Conservation (phyloP, 805 yeast genomes). For the Candida fluviatilis region DNA sequence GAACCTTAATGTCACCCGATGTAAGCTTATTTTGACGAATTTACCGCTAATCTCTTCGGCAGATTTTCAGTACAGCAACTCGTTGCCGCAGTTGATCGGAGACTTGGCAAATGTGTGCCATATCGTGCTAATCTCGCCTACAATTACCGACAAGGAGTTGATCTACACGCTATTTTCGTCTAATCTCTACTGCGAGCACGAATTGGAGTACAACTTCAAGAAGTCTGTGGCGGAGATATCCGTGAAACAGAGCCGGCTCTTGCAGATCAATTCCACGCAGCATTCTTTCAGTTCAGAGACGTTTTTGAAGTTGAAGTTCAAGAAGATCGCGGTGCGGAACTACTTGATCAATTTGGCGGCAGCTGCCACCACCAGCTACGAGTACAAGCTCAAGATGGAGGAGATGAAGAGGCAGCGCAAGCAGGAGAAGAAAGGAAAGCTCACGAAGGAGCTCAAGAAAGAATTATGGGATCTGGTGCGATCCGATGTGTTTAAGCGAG, state of each 20-base stretch:
- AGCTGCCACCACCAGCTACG: constrained; percentile 51
- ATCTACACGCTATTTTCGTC: constrained; percentile 37
- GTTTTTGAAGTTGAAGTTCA: constrained; percentile 32
- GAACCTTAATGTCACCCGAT: constrained; percentile 49
- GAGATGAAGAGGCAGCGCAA: constrained; percentile 25
- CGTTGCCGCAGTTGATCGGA: constrained; percentile 38
- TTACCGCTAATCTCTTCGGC: constrained; percentile 37
- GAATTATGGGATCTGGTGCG: constrained; percentile 47
- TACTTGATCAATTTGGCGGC: constrained; percentile 51
- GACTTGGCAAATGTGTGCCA: constrained; percentile 39
- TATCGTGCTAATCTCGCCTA: constrained; percentile 35
- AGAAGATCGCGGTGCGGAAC: constrained; percentile 45
- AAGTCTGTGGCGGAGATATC: constrained; percentile 47
- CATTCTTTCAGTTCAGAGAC: constrained; percentile 30
- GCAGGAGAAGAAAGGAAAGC: constrained; percentile 21
- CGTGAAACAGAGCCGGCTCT: constrained; percentile 41
- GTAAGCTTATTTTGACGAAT: constrained; percentile 39
- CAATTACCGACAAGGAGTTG: constrained; percentile 40
- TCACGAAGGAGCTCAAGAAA: constrained; percentile 40
- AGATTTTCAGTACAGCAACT: constrained; percentile 26
- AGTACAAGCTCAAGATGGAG: constrained; percentile 39
- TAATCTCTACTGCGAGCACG: constrained; percentile 46
- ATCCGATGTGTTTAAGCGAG: constrained; percentile 47
- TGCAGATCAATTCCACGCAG: constrained; percentile 32
- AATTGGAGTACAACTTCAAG: constrained; percentile 41